Percentiles rank a stretch among this genome's conserved stretches.
These are phyloP conservation scores for Rhodomyrtus tomentosa DNA, from an alignment of 345 rosid species.

Conservation along the genomic window DNA sequence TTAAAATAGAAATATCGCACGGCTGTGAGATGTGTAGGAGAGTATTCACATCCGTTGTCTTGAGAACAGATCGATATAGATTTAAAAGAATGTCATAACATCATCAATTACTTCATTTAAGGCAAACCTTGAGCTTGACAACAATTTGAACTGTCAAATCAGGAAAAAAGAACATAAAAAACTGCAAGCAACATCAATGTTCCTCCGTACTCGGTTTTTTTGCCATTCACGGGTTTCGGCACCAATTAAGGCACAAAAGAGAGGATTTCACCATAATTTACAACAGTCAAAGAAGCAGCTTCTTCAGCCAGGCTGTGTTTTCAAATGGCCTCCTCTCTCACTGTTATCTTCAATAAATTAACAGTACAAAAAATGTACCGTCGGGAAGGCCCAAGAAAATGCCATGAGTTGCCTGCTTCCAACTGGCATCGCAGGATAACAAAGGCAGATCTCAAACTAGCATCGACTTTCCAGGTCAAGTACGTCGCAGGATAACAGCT, in stretches of 20 bases:
- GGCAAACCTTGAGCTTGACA: neutral
- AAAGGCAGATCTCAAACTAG: neutral
- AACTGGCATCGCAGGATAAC: neutral
- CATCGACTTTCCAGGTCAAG: neutral
- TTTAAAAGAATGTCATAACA: neutral
- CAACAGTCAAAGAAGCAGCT: neutral
- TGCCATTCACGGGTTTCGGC: neutral
- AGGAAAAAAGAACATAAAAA: neutral
- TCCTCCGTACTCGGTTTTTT: neutral
- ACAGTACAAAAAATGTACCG: neutral
- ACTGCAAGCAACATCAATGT: neutral
- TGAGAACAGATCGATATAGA: neutral
- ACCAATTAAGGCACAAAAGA: neutral
- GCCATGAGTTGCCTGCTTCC: neutral
- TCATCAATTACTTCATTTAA: neutral
- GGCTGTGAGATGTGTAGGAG: neutral
- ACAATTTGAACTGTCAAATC: neutral
- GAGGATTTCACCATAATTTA: neutral
- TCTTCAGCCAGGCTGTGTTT: neutral
- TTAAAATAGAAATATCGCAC: no score
- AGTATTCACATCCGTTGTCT: neutral
- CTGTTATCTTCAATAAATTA: neutral
- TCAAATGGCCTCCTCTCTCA: neutral
- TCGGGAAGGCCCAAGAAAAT: neutral
- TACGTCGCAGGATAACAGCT: neutral